These are phyloP conservation scores for Acanthamoeba royreba DNA, from an alignment of 208 protist genomes.

Conservation along the genomic window DNA sequence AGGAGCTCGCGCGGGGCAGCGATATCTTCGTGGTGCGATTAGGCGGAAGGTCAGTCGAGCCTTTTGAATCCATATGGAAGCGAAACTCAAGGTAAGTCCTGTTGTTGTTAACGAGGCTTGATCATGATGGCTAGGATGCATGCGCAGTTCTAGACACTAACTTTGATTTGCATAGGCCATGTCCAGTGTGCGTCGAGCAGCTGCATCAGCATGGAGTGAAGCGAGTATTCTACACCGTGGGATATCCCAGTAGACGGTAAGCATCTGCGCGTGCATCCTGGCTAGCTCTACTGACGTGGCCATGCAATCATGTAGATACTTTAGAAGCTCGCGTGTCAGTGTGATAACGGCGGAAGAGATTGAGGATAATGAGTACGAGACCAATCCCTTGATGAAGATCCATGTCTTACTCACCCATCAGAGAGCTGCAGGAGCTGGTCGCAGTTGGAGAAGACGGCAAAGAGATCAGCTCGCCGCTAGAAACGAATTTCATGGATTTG, in stretches of 20 bases:
- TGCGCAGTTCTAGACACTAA: not conserved
- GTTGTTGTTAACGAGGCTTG: too few relatives aligned
- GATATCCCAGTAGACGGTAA: not conserved
- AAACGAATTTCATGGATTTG: not conserved
- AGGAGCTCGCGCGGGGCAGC: constrained; percentile 22
- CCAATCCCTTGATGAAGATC: too few relatives aligned
- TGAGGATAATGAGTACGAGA: constrained; percentile 1
- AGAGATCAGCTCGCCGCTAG: not conserved
- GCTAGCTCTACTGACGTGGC: not conserved
- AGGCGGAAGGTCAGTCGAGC: not conserved
- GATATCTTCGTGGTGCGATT: constrained; percentile 39
- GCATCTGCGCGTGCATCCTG: not conserved
- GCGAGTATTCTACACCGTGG: constrained; percentile 30
- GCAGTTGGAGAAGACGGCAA: not conserved
- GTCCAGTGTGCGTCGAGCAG: constrained; percentile 25
- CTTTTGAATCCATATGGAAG: not conserved
- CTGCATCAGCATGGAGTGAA: constrained; percentile 10
- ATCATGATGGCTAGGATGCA: not conserved
- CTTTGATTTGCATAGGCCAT: not conserved
- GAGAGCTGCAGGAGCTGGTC: not conserved
- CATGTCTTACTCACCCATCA: too few relatives aligned
- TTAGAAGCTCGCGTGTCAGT: not conserved
- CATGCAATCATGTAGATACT: not conserved
- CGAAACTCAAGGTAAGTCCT: constrained; percentile 2
- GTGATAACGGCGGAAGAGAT: not conserved